Base-by-base conservation (phyloP, 1,139 yeast genomes). In the Taphrina pruni region DNA sequence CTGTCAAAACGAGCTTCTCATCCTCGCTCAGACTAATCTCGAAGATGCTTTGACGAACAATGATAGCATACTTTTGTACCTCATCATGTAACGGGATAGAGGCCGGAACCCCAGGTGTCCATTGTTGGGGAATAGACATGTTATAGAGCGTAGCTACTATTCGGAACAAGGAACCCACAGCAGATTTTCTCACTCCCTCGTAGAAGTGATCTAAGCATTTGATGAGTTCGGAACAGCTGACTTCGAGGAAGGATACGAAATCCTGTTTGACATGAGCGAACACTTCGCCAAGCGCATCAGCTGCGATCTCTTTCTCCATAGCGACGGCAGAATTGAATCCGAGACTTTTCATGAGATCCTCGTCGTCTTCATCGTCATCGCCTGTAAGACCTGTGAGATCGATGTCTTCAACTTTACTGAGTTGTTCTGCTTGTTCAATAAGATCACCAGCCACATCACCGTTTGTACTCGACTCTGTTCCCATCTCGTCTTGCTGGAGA, bases 231-330 rank as follows among this genome's bases (percentile, higher is more conserved):
- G 84, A 83, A 74, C 90, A 81, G 36, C 95, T 84, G 73, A 86
- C 84, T 78, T 89, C 93, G 73, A 92, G 88, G 77, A 86, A 93
- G 74, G 88, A 88, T 75, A 87, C 85, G 80, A 94, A 92, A 69
- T 86, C 87, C 73, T 86, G 87, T 75, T 92, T 91, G 66, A 97
- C 88, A 74, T 96, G 96, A 71, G 85, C 80, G 72, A 97, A 96
- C 77, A 94, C 85, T 76, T 94, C 97, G 61, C 92, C 88, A 75
- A 94, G 82, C 32, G 97, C 96, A 77, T 93, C 95, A 60, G 95
- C 85, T n/a, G 97, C 97, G 75, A 90, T 92, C 82, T 94, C 99
- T 82, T 94, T 94, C 82, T 94, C 99, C 76, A 90, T 89, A 73
- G 97, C 91, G 76, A 94, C 87, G 82, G 97, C 98, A 66, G 97